Base-by-base conservation (phyloP, 2,329 filamentous ascomycete genomes). In the Zarea fungicola region DNA sequence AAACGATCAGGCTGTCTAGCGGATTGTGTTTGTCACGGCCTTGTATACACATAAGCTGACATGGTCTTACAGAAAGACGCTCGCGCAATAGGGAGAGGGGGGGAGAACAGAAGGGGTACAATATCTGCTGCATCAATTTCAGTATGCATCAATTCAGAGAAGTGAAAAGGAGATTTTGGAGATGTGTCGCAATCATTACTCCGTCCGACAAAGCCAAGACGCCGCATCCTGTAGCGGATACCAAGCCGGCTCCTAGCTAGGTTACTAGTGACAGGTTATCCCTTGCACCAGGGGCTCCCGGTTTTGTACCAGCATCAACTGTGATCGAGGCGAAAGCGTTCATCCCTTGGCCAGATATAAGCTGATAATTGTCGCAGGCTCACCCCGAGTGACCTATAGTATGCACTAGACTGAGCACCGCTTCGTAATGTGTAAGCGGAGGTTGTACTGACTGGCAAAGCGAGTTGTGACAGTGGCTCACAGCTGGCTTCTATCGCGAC, bases 401-500 rank as follows among this genome's bases (percentile, higher is more conserved):
- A 14, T 18, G n/a, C 32, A 18, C 32, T 9, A 9, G 9, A 14
- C n/a, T 35, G 4, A 18, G 32, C 14, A 3, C 6, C 32, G n/a
- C n/a, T n/a, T n/a, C n/a, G n/a, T n/a, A n/a, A n/a, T 35, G 32
- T 35, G 32, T 35, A 35, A 35, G 36, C 36, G 14, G 28, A 29
- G 25, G 41, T 21, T 32, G 4, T 16, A 26, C 19, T 19, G 19
- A 14, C 22, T 13, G 36, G 7, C 6, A n/a, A 23, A n/a, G n/a
- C n/a, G n/a, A n/a, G n/a, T n/a, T n/a, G n/a, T n/a, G n/a, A n/a
- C n/a, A n/a, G n/a, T n/a, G n/a, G n/a, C n/a, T n/a, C n/a, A n/a
- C n/a, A n/a, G n/a, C n/a, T n/a, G n/a, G n/a, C n/a, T n/a, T 16
- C 42, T 46, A 34, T 46, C 43, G 31, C 43, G 39, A 26, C 32